A percentile compares a stretch with the other conserved stretches of the same genome.
Evolutionary conservation across 148 eudicot species (phyloP).

Genomic region (Rhododendron molle): DNA sequence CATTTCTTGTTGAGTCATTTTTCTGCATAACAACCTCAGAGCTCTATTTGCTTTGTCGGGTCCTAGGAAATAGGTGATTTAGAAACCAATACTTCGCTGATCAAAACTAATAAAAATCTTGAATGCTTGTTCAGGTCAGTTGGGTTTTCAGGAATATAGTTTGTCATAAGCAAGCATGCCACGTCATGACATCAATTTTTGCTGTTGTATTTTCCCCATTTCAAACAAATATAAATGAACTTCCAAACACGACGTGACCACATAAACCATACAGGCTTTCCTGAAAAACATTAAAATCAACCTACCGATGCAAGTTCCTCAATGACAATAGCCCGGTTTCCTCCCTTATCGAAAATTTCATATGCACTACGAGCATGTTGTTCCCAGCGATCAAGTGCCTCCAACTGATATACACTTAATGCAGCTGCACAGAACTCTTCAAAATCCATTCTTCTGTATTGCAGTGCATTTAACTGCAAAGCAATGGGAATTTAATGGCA

Average conservation of each 20-base stretch:
- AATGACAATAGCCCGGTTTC: slow-evolving; percentile 52
- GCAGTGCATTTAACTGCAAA: slow-evolving; percentile 46
- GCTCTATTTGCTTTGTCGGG: background rate
- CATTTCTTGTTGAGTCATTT: background rate
- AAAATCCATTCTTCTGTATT: slow-evolving; percentile 52
- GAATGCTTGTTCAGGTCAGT: background rate
- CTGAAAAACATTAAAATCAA: background rate
- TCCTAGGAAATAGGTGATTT: background rate
- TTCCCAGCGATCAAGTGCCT: slow-evolving; percentile 55
- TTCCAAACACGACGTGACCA: background rate
- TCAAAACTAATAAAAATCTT: background rate
- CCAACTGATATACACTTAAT: slow-evolving; percentile 50
- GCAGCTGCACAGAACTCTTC: slow-evolving; percentile 63
- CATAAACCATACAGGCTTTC: background rate
- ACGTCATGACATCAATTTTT: background rate
- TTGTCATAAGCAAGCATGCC: background rate
- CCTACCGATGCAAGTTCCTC: slow-evolving; percentile 66
- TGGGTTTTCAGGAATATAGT: background rate
- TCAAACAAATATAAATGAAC: background rate
- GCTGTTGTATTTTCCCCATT: background rate
- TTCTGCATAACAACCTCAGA: background rate
- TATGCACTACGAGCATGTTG: slow-evolving; percentile 55
- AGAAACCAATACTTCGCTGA: background rate
- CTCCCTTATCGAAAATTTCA: slow-evolving; percentile 54
- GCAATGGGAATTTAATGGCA: slow-evolving; percentile 6